Conservation (phyloP, 176 grass and related monocot genomes). For the Elymus sibiricus region DNA sequence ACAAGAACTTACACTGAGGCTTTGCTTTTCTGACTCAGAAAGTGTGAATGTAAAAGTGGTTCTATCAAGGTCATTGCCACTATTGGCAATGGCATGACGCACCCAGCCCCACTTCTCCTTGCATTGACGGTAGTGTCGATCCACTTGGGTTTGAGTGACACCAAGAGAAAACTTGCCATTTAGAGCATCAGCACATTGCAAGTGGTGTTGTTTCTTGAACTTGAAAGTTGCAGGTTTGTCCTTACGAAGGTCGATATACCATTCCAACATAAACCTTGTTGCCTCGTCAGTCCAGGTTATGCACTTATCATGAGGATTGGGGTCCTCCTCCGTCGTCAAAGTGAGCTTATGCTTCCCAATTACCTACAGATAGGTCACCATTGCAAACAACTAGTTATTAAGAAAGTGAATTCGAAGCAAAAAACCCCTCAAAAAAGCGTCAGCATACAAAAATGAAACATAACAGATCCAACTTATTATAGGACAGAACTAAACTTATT, state of each 20-base stretch:
- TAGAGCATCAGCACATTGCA: not conserved
- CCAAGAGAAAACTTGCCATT: too few species aligned
- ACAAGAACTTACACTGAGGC: not conserved
- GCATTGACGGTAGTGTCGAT: not conserved
- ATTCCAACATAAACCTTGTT: not conserved
- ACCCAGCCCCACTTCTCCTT: not conserved
- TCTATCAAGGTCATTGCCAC: not conserved
- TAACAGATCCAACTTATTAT: too few species aligned
- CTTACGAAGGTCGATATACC: not conserved
- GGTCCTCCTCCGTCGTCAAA: not conserved
- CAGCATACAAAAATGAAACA: too few species aligned
- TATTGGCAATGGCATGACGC: not conserved
- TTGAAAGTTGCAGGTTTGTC: constrained; percentile 3
- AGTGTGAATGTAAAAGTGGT: not conserved
- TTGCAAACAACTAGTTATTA: not conserved
- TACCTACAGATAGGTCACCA: not conserved
- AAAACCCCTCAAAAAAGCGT: too few species aligned
- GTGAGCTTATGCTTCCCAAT: not conserved
- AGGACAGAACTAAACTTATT: not conserved
- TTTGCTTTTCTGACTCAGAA: not conserved
- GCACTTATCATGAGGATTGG: not conserved
- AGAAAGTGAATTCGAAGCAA: too few species aligned
- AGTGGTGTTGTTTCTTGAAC: constrained; percentile 7
- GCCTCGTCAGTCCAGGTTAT: not conserved
- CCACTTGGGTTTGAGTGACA: too few species aligned